Evolutionary conservation across 768 basidiomycete species (phyloP), one percentile per base, ranked within the genome.

Genomic region (Holtermannia corniformis): DNA sequence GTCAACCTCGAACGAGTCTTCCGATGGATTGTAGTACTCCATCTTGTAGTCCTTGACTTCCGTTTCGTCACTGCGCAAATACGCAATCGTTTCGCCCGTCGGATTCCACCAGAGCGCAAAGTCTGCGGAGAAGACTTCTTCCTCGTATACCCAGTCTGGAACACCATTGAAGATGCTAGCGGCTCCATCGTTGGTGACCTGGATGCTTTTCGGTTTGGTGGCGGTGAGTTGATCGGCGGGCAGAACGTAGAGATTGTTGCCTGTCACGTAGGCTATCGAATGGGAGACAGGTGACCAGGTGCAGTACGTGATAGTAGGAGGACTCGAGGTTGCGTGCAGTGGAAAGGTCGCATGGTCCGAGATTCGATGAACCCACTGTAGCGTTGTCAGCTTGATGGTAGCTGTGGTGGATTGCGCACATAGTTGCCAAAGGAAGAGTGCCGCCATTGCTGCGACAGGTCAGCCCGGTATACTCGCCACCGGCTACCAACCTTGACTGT

Each of bases 31-130:
- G 74, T 93, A 99, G 42, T 96, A 78, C 1, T 92, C 90, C 74
- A 87, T 88, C 37, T 77, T 79, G 73, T 82, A 99, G 63, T 86
- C 86, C 49, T 84, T 82, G 2, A 99, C 95, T 0, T 77, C 75
- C 0, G 87, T 85, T 74, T 97, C 93, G 67, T 99, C 89, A 56
- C 88, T 83, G 11, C 79, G 75, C 41, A 96, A 80, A 77, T 85
- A 99, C 0, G 91, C 89, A 42, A 99, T 57, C 27, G 75, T 74
- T 2, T 69, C 59, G 0, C 82, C 81, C 60, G 84, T 79, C 3
- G 92, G 93, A 10, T 86, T 85, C 85, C 87, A 97, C 90, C 90
- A 97, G 3, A 93, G 75, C 0, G 91, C 83, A 45, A 71, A 81
- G 65, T 90, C 81, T 37, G 74, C 66, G 2, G 78, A 74, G 61